Conservation (phyloP, 257 asterid species). For the Plantago ovata region DNA sequence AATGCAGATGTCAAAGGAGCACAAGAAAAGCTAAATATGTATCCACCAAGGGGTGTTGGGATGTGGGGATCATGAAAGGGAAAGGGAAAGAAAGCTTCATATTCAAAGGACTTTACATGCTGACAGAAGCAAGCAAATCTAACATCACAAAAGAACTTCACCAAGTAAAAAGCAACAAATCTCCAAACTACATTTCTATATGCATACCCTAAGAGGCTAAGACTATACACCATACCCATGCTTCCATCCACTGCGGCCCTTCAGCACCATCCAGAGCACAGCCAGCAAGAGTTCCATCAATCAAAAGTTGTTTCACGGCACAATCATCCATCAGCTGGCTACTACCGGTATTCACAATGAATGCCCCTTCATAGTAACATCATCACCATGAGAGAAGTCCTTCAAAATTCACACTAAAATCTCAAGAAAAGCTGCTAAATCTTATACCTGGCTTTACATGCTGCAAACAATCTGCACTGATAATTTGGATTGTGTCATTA, state of each 20-base stretch:
- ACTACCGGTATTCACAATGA: slow-evolving; percentile 98
- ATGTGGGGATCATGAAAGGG: background rate
- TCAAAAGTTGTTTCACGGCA: slow-evolving; percentile 96
- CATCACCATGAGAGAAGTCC: slow-evolving; percentile 26
- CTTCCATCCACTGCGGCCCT: slow-evolving; percentile 99
- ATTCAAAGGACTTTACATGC: background rate
- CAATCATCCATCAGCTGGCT: slow-evolving; percentile 97
- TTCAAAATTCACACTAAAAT: slow-evolving; percentile 6
- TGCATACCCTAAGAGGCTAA: slow-evolving; percentile 73
- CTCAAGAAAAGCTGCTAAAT: slow-evolving; percentile 11
- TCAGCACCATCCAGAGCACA: slow-evolving; percentile 99
- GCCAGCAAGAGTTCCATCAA: slow-evolving; percentile 94
- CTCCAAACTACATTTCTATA: slow-evolving; percentile 31
- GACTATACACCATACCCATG: slow-evolving; percentile 94
- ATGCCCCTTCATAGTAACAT: slow-evolving; percentile 68
- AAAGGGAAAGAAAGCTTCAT: background rate
- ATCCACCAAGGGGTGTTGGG: background rate
- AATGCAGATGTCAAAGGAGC: background rate
- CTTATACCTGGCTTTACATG: slow-evolving; percentile 84
- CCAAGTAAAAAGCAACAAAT: slow-evolving; percentile 5
- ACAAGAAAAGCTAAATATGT: background rate
- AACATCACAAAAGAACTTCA: background rate
- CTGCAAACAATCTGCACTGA: slow-evolving; percentile 88
- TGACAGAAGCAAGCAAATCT: background rate
- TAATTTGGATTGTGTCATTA: slow-evolving; percentile 80